phyloP scores from a whole-genome alignment of 2,329 filamentous ascomycete species.

The Geosmithia putterillii region DNA sequence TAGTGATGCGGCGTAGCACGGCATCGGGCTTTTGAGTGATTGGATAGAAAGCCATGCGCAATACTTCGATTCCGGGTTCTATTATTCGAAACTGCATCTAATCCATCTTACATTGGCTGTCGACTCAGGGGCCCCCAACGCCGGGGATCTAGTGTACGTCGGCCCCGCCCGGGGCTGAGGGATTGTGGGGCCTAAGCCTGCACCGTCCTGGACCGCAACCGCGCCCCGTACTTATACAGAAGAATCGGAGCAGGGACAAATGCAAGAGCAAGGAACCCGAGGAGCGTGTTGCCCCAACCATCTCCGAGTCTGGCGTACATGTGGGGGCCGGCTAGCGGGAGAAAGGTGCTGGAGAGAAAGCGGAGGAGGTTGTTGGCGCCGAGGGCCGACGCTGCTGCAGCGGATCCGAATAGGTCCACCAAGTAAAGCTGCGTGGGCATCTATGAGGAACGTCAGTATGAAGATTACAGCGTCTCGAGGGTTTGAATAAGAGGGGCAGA shows the following conservation, averaged over 20 bases:
- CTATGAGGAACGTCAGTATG: constrained; percentile 2
- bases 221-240: not conserved
- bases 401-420: constrained; percentile 14
- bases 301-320: constrained; percentile 24
- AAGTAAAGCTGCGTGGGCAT: constrained; percentile 23
- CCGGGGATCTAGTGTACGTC: no score
- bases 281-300: constrained; percentile 31
- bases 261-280: constrained; percentile 29
- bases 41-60: no score
- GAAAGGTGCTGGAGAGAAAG: constrained; percentile 23
- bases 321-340: constrained; percentile 43
- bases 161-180: no score
- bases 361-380: no score
- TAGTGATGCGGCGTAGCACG: no score
- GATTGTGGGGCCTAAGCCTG: no score
- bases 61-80: no score
- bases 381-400: constrained; percentile 4
- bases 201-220: not conserved
- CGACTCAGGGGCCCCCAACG: no score
- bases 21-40: no score
- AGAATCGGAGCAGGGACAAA: constrained; percentile 10
- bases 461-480: not conserved
- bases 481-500: not conserved
- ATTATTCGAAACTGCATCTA: no score
- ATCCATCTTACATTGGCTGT: no score